Percentiles rank a stretch among this genome's conserved stretches.
phyloP scores from a whole-genome alignment of 2,329 filamentous ascomycete species.

The Sporothrix dimorphospora region DNA sequence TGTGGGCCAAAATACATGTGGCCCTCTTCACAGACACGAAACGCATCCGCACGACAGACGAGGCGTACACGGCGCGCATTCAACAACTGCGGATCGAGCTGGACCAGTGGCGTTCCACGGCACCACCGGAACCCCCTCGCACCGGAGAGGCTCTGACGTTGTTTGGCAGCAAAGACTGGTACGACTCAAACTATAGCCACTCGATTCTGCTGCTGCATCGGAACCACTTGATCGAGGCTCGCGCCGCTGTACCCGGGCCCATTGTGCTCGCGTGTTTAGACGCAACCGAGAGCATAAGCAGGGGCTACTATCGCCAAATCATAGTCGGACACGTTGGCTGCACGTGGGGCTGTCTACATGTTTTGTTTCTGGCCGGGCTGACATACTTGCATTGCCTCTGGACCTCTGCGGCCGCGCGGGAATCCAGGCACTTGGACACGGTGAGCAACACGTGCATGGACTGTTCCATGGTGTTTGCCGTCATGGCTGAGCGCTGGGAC shows the following conservation, averaged over 20 bases:
- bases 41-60: constrained; percentile 1
- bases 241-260: background rate
- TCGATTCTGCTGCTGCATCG: constrained; percentile 46
- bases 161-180: constrained; percentile 46
- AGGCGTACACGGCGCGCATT: background rate
- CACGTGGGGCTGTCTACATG: constrained; percentile 1
- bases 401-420: background rate
- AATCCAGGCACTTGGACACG: constrained; percentile 13
- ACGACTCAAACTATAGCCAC: constrained; percentile 44
- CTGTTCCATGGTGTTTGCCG: constrained; percentile 42
- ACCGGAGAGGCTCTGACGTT: constrained; percentile 35
- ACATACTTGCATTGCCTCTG: background rate
- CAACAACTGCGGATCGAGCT: background rate
- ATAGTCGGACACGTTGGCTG: background rate
- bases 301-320: background rate
- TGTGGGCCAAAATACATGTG: background rate
- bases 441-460: constrained; percentile 43
- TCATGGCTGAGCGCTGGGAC: constrained; percentile 37
- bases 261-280: background rate
- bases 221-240: constrained; percentile 33
- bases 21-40: background rate
- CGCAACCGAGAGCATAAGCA: background rate
- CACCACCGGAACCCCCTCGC: background rate
- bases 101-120: background rate
- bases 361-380: background rate